Evolutionary conservation across 2,329 filamentous ascomycete species (phyloP).

Genomic region (Coniochaeta hoffmannii): DNA sequence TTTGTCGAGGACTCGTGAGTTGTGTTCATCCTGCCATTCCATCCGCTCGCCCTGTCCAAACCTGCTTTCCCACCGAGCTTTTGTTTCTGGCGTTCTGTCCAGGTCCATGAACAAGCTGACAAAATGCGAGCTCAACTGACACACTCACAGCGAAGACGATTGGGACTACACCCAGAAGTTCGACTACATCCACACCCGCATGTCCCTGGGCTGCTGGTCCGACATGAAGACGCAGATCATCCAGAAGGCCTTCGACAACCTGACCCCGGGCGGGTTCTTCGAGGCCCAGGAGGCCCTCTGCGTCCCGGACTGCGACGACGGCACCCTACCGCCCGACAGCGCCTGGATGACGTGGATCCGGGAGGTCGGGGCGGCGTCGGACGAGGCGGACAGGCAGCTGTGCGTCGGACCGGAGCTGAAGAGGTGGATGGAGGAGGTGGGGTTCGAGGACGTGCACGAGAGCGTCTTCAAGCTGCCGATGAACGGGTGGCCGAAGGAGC

Average conservation of each 20-base stretch:
- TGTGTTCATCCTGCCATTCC: not conserved
- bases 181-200: conserved; percentile 47
- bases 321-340: conserved; percentile 12
- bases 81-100: too few relatives aligned
- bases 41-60: too few relatives aligned
- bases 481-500: conserved; percentile 24
- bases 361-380: conserved; percentile 12
- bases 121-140: not conserved
- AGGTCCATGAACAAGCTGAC: too few relatives aligned
- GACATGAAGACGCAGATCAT: conserved; percentile 43
- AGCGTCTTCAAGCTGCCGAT: conserved; percentile 22
- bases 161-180: conserved; percentile 47
- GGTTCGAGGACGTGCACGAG: conserved; percentile 23
- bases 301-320: conserved; percentile 17
- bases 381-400: conserved; percentile 12
- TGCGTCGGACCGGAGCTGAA: conserved; percentile 12
- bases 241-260: conserved; percentile 38
- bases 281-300: conserved; percentile 42
- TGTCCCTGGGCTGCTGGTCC: conserved; percentile 40
- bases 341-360: conserved; percentile 12
- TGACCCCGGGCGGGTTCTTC: conserved; percentile 46
- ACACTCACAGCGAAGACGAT: conserved; percentile 29
- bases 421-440: conserved; percentile 17
- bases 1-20: conserved; percentile 57
- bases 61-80: too few relatives aligned